These are phyloP conservation scores for Cupressus sempervirens DNA, from an alignment of 75 land plant species.

Conservation along the genomic window DNA sequence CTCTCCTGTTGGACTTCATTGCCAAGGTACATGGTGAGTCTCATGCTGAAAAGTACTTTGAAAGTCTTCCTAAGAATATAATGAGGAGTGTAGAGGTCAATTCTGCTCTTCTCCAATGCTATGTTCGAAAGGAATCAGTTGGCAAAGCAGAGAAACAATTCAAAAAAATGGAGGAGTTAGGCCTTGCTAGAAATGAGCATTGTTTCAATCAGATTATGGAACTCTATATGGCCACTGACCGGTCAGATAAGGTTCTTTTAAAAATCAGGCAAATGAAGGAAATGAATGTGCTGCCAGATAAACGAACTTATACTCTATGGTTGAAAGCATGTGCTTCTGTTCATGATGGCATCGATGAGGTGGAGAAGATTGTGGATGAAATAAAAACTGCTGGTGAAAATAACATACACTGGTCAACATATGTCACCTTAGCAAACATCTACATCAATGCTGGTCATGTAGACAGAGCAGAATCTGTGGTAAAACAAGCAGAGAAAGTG, in stretches of 20 bases:
- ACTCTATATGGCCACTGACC: conserved; percentile 34
- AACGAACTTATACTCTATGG: conserved; percentile 34
- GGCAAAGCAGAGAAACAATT: conserved; percentile 45
- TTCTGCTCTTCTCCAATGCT: conserved; percentile 41
- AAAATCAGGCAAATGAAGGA: conserved; percentile 37
- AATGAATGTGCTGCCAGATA: conserved; percentile 24
- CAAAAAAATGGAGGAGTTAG: conserved; percentile 22
- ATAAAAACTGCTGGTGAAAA: conserved; percentile 28
- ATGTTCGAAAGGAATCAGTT: conserved; percentile 26
- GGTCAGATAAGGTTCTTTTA: conserved; percentile 16
- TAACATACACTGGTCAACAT: conserved; percentile 44
- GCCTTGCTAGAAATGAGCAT: conserved; percentile 20
- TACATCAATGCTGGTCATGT: conserved; percentile 21
- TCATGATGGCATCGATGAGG: conserved; percentile 12
- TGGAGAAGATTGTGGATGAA: conserved; percentile 24
- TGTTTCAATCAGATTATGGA: conserved; percentile 47
- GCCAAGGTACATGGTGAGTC: conserved; percentile 20
- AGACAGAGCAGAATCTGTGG: conserved; percentile 27
- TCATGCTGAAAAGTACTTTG: conserved; percentile 41
- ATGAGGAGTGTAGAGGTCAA: conserved; percentile 22
- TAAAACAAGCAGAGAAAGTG: conserved; percentile 28
- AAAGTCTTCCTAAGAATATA: conserved; percentile 5
- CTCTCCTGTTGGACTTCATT: conserved; percentile 33
- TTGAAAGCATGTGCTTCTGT: conserved; percentile 21
- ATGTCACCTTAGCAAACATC: conserved; percentile 33